These are phyloP conservation scores for Hanseniaspora nectarophila DNA, from an alignment of 805 yeast genomes.

Conservation along the genomic window DNA sequence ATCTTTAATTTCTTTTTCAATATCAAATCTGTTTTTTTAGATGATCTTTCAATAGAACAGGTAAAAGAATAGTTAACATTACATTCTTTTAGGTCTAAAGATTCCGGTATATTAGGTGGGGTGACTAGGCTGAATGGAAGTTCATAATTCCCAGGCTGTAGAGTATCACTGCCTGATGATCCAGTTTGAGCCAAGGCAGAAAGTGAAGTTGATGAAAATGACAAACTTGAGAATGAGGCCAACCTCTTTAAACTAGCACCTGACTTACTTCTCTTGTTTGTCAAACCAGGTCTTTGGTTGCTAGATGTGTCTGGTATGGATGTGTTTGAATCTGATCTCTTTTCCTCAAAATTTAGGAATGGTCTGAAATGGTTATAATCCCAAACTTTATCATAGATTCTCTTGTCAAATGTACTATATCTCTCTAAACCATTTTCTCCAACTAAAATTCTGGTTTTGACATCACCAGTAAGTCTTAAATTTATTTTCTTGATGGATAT, in stretches of 20 bases:
- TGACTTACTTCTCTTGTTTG: slow-evolving; percentile 27
- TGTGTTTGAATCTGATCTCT: slow-evolving; percentile 19
- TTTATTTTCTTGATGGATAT: slow-evolving; percentile 52
- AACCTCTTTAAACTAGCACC: slow-evolving; percentile 28
- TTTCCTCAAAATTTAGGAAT: slow-evolving; percentile 21
- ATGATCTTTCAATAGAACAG: slow-evolving; percentile 65
- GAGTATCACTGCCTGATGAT: slow-evolving; percentile 27
- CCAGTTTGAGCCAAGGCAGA: slow-evolving; percentile 13
- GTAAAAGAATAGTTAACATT: slow-evolving; percentile 63
- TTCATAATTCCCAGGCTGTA: slow-evolving; percentile 71
- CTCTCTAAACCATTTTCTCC: slow-evolving; percentile 32
- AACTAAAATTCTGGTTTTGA: slow-evolving; percentile 57
- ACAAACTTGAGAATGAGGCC: slow-evolving; percentile 21
- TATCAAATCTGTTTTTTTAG: slow-evolving; percentile 52
- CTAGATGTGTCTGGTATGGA: background rate
- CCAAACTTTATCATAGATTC: slow-evolving; percentile 69
- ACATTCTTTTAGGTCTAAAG: slow-evolving; percentile 69
- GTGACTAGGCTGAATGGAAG: slow-evolving; percentile 76
- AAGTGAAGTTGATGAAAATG: slow-evolving; percentile 18
- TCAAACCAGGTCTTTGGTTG: background rate
- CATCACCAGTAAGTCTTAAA: slow-evolving; percentile 53
- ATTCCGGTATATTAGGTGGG: slow-evolving; percentile 74
- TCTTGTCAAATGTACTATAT: slow-evolving; percentile 45
- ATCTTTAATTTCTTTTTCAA: slow-evolving; percentile 66
- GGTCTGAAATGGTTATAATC: slow-evolving; percentile 48